Base-by-base conservation (phyloP, 768 basidiomycete species). In the Glaciozyma martinii region DNA sequence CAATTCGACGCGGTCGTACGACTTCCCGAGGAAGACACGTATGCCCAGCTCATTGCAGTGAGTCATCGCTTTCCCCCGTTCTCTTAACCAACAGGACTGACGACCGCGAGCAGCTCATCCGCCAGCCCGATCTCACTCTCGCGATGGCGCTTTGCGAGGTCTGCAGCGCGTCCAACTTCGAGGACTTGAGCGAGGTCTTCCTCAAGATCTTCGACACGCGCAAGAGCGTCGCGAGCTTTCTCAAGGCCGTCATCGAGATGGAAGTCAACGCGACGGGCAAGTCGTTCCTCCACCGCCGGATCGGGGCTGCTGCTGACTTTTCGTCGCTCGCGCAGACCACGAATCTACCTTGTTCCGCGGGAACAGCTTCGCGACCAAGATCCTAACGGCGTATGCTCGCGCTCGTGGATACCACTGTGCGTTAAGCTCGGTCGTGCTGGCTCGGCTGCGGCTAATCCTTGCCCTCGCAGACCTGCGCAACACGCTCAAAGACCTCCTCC, bases 401-500 rank as follows among this genome's bases (percentile, higher is more conserved):
- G 84, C 87, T n/a, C 89, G 92, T 66, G 93, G 92, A 6, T 95
- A 94, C 76, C 85, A 86, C 63, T 95, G 94, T 75, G 53, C 15
- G 53, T 32, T 25, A 25, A 52, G 15, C n/a, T 3, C 27, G 9
- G 10, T 25, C 27, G 8, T 16, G 50, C 27, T 25, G 25, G 9
- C 27, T 27, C 16, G 5, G 53, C 18, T 1, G 29, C 16, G 4
- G 32, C 53, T 15, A 15, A 18, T 30, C 27, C 16, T 5, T 29
- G 15, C 15, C 18, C 50, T 25, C 10, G 6, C 29, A 54, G 53
- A 59, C 46, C 79, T 95, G n/a, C 82, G 91, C 25, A 83, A 81
- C 53, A 80, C 93, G 29, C 82, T 94, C 54, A 79, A 82, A 50
- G 89, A 90, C 5, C 79, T 94, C 37, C 81, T 95, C 67, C 82